These are phyloP conservation scores for Exophiala xenobiotica DNA, from an alignment of 2,329 filamentous ascomycete species.

Conservation along the genomic window DNA sequence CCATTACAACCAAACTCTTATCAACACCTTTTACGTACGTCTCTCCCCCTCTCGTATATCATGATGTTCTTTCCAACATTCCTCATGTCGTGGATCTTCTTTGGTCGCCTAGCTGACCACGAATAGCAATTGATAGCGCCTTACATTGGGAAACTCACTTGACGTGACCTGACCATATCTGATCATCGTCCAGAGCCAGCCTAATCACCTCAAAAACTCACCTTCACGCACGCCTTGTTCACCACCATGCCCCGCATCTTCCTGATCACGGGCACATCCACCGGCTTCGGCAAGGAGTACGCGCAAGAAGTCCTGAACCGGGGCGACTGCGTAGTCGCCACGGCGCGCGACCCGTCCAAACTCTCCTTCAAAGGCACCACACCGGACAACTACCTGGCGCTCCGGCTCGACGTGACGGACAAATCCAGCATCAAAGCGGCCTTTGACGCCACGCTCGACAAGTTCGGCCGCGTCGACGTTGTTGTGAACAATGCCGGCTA, in stretches of 20 bases:
- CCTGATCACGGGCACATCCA: slow-evolving; percentile 47
- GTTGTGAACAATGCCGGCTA: slow-evolving; percentile 64
- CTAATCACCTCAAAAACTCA: not conserved
- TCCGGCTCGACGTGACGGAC: slow-evolving; percentile 55
- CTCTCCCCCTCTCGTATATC: too few relatives aligned
- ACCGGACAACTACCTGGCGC: slow-evolving; percentile 46
- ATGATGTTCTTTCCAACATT: too few relatives aligned
- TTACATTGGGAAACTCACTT: too few relatives aligned
- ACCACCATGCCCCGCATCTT: slow-evolving; percentile 28
- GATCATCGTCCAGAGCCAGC: too few relatives aligned
- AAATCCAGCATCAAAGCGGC: slow-evolving; percentile 45
- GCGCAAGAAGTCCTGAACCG: slow-evolving; percentile 39
- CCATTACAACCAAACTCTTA: too few relatives aligned
- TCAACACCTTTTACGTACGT: too few relatives aligned
- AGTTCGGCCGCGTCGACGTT: slow-evolving; percentile 58
- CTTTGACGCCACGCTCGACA: slow-evolving; percentile 42
- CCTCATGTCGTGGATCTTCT: too few relatives aligned
- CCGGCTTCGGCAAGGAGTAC: slow-evolving; percentile 44
- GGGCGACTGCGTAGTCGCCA: slow-evolving; percentile 46
- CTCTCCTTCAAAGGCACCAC: slow-evolving; percentile 23
- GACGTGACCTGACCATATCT: too few relatives aligned
- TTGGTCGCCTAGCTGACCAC: too few relatives aligned
- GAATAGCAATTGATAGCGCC: too few relatives aligned
- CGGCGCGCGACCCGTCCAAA: slow-evolving; percentile 38
- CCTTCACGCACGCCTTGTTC: too few relatives aligned